A percentile compares a stretch with the other conserved stretches of the same genome.
phyloP scores from a whole-genome alignment of 371 early-diverging fungal species.

The Mortierella sp. region DNA sequence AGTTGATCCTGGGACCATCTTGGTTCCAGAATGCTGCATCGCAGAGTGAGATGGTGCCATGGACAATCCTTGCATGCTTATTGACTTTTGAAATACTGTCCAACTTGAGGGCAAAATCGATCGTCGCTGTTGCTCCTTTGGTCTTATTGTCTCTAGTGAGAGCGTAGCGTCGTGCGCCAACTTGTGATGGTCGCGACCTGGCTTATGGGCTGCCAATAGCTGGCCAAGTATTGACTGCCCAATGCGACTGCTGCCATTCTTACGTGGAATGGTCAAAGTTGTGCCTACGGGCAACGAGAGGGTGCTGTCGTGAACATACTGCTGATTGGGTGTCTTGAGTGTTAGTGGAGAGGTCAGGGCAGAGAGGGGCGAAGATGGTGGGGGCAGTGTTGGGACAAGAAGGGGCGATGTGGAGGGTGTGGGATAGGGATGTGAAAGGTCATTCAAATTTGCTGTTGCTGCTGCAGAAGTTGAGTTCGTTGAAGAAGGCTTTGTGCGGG shows the following conservation, averaged over 20 bases:
- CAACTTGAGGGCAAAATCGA: slow-evolving; percentile 39
- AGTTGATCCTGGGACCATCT: not conserved
- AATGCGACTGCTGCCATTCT: slow-evolving; percentile 26
- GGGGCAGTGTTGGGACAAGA: slow-evolving; percentile 13
- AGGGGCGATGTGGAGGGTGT: slow-evolving; percentile 35
- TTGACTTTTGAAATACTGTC: slow-evolving; percentile 27
- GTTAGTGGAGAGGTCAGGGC: slow-evolving; percentile 8
- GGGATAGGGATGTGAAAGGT: slow-evolving; percentile 31
- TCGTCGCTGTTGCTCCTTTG: slow-evolving; percentile 49
- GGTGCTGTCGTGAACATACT: slow-evolving; percentile 36
- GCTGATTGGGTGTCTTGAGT: slow-evolving; percentile 24
- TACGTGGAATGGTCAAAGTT: slow-evolving; percentile 32
- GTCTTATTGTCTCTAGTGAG: slow-evolving; percentile 49
- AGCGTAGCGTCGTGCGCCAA: slow-evolving; percentile 26
- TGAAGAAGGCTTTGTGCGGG: slow-evolving; percentile 26
- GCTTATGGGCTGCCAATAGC: slow-evolving; percentile 36
- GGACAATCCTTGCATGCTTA: slow-evolving; percentile 7
- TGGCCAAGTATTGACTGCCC: slow-evolving; percentile 52
- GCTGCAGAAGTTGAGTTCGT: slow-evolving; percentile 21
- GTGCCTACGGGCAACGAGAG: slow-evolving; percentile 36
- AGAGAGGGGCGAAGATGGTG: slow-evolving; percentile 13
- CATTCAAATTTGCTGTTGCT: slow-evolving; percentile 27
- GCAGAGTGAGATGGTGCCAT: not conserved
- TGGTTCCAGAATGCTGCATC: not conserved
- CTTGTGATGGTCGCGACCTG: slow-evolving; percentile 34